phyloP scores from a whole-genome alignment of 495 filamentous ascomycete genomes.

The Hypoxylon perforatum region DNA sequence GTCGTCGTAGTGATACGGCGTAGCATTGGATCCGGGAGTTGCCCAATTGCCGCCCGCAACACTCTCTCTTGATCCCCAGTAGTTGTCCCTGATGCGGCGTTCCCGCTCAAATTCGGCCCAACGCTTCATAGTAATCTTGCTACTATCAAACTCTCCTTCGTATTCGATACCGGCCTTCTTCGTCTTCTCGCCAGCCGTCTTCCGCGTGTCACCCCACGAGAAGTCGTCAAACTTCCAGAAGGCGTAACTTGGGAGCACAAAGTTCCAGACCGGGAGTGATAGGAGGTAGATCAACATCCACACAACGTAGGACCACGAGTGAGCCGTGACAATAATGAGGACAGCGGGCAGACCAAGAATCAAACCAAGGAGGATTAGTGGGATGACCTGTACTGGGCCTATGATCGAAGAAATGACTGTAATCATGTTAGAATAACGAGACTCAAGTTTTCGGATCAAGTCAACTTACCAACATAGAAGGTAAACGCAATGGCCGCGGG shows the following conservation, averaged over 20 bases:
- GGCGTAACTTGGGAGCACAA: conserved; percentile 91
- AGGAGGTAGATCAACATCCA: conserved; percentile 98
- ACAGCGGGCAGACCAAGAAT: conserved; percentile 95
- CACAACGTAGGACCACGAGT: conserved; percentile 88
- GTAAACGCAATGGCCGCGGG: conserved; percentile 97
- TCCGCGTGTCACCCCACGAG: conserved; percentile 97
- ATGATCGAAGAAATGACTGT: conserved; percentile 88
- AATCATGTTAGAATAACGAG: conserved; percentile 36
- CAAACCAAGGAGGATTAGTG: conserved; percentile 86
- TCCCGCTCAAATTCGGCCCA: conserved; percentile 94
- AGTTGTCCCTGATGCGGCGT: conserved; percentile 53
- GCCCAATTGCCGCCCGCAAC: conserved; percentile 51
- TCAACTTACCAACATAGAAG: conserved; percentile 85
- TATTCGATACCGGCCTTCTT: conserved; percentile 82
- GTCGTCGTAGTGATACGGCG: conserved; percentile 56
- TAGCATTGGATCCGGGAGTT: conserved; percentile 25
- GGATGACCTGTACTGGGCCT: conserved; percentile 86
- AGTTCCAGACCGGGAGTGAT: conserved; percentile 98
- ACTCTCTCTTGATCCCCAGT: conserved; percentile 61
- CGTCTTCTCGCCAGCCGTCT: conserved; percentile 90
- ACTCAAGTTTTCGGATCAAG: not conserved
- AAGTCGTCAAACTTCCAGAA: conserved; percentile 99
- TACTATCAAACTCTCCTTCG: conserved; percentile 97
- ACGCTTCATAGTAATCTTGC: conserved; percentile 97
- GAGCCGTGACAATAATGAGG: conserved; percentile 94